These are phyloP conservation scores for Rhododendron ovatum DNA, from an alignment of 148 eudicot species.

Conservation along the genomic window DNA sequence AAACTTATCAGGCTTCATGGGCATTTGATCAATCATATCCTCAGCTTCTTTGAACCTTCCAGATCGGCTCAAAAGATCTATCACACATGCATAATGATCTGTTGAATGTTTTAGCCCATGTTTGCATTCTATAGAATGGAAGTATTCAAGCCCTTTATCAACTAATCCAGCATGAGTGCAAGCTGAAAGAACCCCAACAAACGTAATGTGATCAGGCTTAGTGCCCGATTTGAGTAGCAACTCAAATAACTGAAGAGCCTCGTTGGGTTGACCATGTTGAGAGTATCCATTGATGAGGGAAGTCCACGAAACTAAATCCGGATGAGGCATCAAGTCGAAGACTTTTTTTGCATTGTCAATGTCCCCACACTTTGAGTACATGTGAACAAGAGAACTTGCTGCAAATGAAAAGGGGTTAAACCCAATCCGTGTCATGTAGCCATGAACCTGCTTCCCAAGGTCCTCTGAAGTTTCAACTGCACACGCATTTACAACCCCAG, in stretches of 20 bases:
- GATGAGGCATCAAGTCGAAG: constrained; percentile 7
- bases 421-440: constrained; percentile 37
- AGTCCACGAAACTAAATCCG: constrained; percentile 16
- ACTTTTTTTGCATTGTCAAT: constrained; percentile 31
- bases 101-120: constrained; percentile 2
- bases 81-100: constrained; percentile 9
- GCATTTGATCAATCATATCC: constrained; percentile 9
- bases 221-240: not conserved
- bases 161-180: constrained; percentile 12
- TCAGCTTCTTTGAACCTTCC: constrained; percentile 11
- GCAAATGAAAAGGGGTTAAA: constrained; percentile 18
- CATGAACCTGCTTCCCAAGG: constrained; percentile 53
- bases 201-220: constrained; percentile 2
- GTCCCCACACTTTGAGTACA: constrained; percentile 50
- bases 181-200: constrained; percentile 14
- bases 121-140: not conserved
- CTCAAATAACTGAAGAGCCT: constrained; percentile 13
- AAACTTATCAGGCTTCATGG: constrained; percentile 8
- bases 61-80: constrained; percentile 11
- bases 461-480: constrained; percentile 42
- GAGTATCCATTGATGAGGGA: constrained; percentile 6
- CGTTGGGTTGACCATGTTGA: constrained; percentile 9
- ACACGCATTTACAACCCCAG: constrained; percentile 52
- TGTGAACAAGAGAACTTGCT: constrained; percentile 22
- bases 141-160: constrained; percentile 12